Evolutionary conservation across 805 yeast genomes (phyloP).

Genomic region (Tetrapisispora phaffii): DNA sequence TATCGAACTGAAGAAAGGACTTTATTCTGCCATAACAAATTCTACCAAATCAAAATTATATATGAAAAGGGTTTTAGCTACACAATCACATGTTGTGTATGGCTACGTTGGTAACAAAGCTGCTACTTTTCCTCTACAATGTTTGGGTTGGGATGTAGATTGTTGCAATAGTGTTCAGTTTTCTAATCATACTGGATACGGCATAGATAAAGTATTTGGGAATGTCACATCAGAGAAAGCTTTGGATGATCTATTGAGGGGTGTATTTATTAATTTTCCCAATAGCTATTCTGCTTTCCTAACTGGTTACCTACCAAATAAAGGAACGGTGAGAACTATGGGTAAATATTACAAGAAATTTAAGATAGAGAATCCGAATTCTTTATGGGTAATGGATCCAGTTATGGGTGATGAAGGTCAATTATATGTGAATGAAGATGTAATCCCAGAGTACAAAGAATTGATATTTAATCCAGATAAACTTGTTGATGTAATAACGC

Average conservation of each 20-base stretch:
- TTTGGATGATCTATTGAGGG: slow-evolving; percentile 32
- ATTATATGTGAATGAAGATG: slow-evolving; percentile 50
- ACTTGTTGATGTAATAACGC: slow-evolving; percentile 66
- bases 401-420: slow-evolving; percentile 75
- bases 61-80: slow-evolving; percentile 17
- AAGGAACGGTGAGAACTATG: slow-evolving; percentile 37
- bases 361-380: slow-evolving; percentile 28
- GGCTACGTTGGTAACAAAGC: slow-evolving; percentile 94
- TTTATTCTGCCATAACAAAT: too few relatives aligned
- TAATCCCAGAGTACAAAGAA: slow-evolving; percentile 47
- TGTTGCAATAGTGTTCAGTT: slow-evolving; percentile 78
- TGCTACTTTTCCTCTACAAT: slow-evolving; percentile 80
- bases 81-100: slow-evolving; percentile 85
- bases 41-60: too few relatives aligned
- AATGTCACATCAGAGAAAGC: slow-evolving; percentile 33
- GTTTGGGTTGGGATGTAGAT: slow-evolving; percentile 88
- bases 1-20: too few relatives aligned
- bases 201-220: slow-evolving; percentile 34
- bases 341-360: slow-evolving; percentile 32
- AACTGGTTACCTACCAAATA: slow-evolving; percentile 62
- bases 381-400: slow-evolving; percentile 60
- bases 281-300: slow-evolving; percentile 43
- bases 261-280: slow-evolving; percentile 29
- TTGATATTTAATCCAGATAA: slow-evolving; percentile 33
- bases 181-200: slow-evolving; percentile 87